Conservation (phyloP, 2,329 filamentous ascomycete genomes). For the Monosporascus sp. region DNA sequence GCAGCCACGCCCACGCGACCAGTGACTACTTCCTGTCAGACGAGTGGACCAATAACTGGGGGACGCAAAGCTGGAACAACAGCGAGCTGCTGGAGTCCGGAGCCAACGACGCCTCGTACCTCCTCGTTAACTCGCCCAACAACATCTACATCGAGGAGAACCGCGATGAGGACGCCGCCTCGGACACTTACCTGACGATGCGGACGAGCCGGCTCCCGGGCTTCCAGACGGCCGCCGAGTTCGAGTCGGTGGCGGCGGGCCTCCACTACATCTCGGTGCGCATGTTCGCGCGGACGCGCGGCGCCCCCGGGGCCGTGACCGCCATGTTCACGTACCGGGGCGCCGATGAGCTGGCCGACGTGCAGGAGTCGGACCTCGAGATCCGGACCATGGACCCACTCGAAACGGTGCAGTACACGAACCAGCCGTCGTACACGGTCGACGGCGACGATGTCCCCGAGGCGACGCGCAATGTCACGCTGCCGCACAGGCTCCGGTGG, state of each 20-base stretch:
- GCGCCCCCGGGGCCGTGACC: slow-evolving; percentile 41
- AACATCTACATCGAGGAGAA: slow-evolving; percentile 40
- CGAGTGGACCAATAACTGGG: slow-evolving; percentile 26
- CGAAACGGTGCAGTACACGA: slow-evolving; percentile 50
- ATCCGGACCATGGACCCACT: slow-evolving; percentile 40
- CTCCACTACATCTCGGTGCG: slow-evolving; percentile 38
- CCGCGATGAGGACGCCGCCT: slow-evolving; percentile 19
- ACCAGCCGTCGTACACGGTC: slow-evolving; percentile 48
- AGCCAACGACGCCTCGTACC: slow-evolving; percentile 20
- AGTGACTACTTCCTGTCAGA: slow-evolving; percentile 26
- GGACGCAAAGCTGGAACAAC: slow-evolving; percentile 27
- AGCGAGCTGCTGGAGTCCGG: slow-evolving; percentile 9
- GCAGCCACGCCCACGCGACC: slow-evolving; percentile 20
- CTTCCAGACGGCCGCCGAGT: slow-evolving; percentile 46
- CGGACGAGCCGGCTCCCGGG: slow-evolving; percentile 36
- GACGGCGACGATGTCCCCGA: slow-evolving; percentile 33
- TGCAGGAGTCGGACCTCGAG: slow-evolving; percentile 52
- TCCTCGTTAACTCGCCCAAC: slow-evolving; percentile 33
- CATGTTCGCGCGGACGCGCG: slow-evolving; percentile 44
- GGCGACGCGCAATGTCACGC: slow-evolving; percentile 39
- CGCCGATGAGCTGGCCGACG: slow-evolving; percentile 25
- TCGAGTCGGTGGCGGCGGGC: slow-evolving; percentile 30
- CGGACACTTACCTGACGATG: slow-evolving; percentile 40
- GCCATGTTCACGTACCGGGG: slow-evolving; percentile 48
- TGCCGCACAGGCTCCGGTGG: slow-evolving; percentile 37